These are phyloP conservation scores for Chloromonas sp. DNA, from an alignment of 163 green algal species.

Conservation along the genomic window DNA sequence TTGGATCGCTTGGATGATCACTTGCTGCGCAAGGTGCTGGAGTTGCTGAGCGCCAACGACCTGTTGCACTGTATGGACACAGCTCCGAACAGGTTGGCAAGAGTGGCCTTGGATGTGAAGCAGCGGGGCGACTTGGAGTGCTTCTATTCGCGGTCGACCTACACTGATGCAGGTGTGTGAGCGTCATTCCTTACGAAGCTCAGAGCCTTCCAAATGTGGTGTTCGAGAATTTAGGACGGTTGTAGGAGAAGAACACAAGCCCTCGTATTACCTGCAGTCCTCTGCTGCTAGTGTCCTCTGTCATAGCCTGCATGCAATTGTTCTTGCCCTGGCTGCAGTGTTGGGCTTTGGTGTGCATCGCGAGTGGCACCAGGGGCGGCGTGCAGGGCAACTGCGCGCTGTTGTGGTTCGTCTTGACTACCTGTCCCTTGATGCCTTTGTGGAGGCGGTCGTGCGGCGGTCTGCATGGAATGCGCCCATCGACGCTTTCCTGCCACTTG, in stretches of 20 bases:
- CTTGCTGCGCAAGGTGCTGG: background rate
- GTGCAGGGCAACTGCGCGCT: background rate
- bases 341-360: conserved; percentile 9
- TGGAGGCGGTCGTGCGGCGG: background rate
- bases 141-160: background rate
- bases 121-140: background rate
- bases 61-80: background rate
- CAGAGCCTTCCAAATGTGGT: no score
- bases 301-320: no score
- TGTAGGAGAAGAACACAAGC: no score
- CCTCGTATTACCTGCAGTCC: no score
- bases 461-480: conserved; percentile 19
- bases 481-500: conserved; percentile 12
- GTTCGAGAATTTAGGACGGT: no score
- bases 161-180: background rate
- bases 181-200: no score
- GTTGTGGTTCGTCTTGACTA: background rate
- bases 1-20: background rate
- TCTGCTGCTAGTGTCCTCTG: no score
- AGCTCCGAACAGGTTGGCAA: background rate
- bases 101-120: background rate
- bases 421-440: conserved; percentile 6
- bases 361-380: background rate
- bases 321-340: background rate
- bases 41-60: background rate